Conservation (phyloP, 2,329 filamentous ascomycete genomes). For the Zymoseptoria pseudotritici region DNA sequence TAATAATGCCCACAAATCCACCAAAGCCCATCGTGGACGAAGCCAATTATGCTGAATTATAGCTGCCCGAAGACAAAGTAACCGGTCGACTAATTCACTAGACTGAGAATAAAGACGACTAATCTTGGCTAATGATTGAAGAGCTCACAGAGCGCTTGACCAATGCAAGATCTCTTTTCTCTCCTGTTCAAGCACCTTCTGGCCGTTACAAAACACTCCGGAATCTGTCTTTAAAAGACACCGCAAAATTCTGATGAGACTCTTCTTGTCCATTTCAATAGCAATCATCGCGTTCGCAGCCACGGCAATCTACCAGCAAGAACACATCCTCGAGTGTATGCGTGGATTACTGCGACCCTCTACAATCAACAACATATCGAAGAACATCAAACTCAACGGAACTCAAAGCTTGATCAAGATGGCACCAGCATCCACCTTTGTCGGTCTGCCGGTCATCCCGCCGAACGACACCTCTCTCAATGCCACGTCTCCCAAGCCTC, state of each 20-base stretch:
- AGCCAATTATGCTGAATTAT: neutral
- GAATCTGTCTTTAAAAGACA: slow-evolving; percentile 4
- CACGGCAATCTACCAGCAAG: slow-evolving; percentile 24
- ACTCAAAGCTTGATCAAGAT: slow-evolving; percentile 26
- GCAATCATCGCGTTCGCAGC: slow-evolving; percentile 36
- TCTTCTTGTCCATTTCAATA: slow-evolving; percentile 33
- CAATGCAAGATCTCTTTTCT: neutral
- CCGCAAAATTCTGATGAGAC: slow-evolving; percentile 14
- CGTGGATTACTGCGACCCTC: slow-evolving; percentile 31
- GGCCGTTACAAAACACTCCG: neutral
- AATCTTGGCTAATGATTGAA: neutral
- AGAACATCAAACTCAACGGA: slow-evolving; percentile 24
- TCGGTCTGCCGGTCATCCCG: slow-evolving; percentile 44
- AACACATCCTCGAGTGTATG: slow-evolving; percentile 30
- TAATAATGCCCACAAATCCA: no score
- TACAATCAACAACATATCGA: slow-evolving; percentile 18
- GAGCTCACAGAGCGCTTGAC: neutral
- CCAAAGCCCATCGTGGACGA: no score
- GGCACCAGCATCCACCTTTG: slow-evolving; percentile 31
- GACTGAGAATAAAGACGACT: neutral
- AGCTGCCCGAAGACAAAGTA: neutral
- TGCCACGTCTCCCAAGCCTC: slow-evolving; percentile 58
- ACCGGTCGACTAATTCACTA: neutral
- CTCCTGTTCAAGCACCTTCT: neutral
- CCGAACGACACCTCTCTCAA: slow-evolving; percentile 35